These are phyloP conservation scores for Diphasiastrum complanatum DNA, from an alignment of 83 land plant genomes.

Conservation along the genomic window DNA sequence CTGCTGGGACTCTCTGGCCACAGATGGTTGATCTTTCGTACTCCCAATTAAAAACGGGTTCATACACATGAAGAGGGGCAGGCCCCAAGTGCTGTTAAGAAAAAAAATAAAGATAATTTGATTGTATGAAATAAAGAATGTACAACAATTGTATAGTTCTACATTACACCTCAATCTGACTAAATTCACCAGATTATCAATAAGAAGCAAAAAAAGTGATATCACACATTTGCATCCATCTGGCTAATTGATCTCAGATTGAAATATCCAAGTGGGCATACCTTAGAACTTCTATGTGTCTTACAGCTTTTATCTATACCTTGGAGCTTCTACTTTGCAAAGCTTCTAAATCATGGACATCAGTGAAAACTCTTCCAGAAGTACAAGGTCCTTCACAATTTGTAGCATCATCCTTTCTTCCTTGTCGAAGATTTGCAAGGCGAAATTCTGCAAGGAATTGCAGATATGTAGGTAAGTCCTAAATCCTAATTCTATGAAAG, in stretches of 20 bases:
- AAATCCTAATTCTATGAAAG: not conserved
- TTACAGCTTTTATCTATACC: not conserved
- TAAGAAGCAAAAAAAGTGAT: too few relatives aligned
- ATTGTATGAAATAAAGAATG: not conserved
- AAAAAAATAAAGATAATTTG: slow-evolving; percentile 5
- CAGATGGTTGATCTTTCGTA: slow-evolving; percentile 64
- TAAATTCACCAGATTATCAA: too few relatives aligned
- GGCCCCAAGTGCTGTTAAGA: slow-evolving; percentile 61
- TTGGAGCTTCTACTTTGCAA: not conserved
- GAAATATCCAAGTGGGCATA: too few relatives aligned
- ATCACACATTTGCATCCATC: too few relatives aligned
- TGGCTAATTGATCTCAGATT: too few relatives aligned
- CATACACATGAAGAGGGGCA: slow-evolving; percentile 85
- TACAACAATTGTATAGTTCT: not conserved
- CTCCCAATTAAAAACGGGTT: slow-evolving; percentile 94
- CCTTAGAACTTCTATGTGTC: too few relatives aligned
- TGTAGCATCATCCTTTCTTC: slow-evolving; percentile 44
- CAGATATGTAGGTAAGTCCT: not conserved
- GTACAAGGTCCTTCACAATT: slow-evolving; percentile 80
- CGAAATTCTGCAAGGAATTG: slow-evolving; percentile 54
- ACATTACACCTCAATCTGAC: not conserved
- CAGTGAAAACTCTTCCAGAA: slow-evolving; percentile 53
- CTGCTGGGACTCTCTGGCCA: slow-evolving; percentile 73
- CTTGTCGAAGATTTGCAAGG: slow-evolving; percentile 51
- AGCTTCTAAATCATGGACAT: too few relatives aligned